Base-by-base conservation (phyloP, 257 asterid species). In the Echium plantagineum region DNA sequence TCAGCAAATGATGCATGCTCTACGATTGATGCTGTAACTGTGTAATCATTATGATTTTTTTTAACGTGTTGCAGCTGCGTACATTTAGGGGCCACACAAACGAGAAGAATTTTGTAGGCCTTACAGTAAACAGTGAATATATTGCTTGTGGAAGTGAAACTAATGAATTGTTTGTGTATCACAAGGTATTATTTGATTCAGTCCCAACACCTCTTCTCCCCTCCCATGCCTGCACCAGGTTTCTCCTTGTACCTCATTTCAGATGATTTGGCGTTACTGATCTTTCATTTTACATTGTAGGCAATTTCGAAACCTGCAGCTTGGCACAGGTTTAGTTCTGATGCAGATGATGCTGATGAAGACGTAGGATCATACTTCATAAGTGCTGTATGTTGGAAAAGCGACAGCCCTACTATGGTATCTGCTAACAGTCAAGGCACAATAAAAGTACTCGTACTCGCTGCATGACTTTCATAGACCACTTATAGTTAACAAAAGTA, bases 361-460 rank as follows among this genome's bases (percentile, higher is more conserved):
- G 86, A 82, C 15, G 60, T 71, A 21, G 75, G 87, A 54, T 79
- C 95, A 9, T 82, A 78, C 71, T 91, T 85, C 86, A 84, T 85
- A 20, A 82, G 95, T 63, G 94, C 95, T 0, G 98, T 87, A 65
- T 85, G 97, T 69, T 90, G 97, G 97, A 87, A 83, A 77, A 80
- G 84, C 24, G 93, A 88, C 59, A 74, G 89, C 73, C 84, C 95
- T 3, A 83, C 95, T 4, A 75, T 91, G 83, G 62, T 88, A 56
- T 64, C 93, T 8, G 94, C 96, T 8, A 85, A 88, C 76, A 83
- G 94, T 73, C 90, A 74, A 70, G 95, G 98, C 68, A 79, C 90
- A 15, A 81, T 91, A 13, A 85, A 85, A 77, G 94, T 85, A 24
- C 95, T 87, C 21, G 91, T 82, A 42, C 81, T 87, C 38, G 84